A percentile compares a stretch with the other conserved stretches of the same genome.
Conservation (phyloP, 2,329 filamentous ascomycete species). For the Zymoseptoria tritici region DNA sequence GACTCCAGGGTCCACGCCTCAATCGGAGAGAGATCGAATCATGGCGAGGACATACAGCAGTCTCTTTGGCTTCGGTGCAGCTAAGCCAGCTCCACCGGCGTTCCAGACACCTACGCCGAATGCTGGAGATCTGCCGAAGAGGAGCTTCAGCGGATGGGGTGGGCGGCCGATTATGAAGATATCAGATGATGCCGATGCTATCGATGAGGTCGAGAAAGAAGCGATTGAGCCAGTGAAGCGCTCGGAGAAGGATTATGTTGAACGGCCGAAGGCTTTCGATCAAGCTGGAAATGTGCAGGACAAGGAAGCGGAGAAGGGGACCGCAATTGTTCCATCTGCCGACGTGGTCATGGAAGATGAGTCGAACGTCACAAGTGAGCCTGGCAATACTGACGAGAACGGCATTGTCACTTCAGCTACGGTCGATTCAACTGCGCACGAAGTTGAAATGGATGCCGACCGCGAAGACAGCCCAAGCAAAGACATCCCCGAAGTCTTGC, state of each 20-base stretch:
- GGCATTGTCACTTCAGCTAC: not conserved
- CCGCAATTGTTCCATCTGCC: not conserved
- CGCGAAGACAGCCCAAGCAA: not conserved
- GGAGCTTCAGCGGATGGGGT: not conserved
- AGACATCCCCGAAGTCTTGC: not conserved
- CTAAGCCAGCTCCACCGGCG: slow-evolving; percentile 17
- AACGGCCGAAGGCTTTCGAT: not conserved
- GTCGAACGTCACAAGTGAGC: not conserved
- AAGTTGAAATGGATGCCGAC: not conserved
- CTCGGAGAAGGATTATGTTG: not conserved
- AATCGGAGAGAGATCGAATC: slow-evolving; percentile 23
- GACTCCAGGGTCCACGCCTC: slow-evolving; percentile 13
- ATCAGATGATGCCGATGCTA: not conserved
- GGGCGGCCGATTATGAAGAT: not conserved
- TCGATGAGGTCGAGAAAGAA: not conserved
- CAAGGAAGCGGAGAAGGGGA: not conserved
- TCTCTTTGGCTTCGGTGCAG: slow-evolving; percentile 25
- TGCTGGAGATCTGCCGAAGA: not conserved
- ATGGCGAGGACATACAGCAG: slow-evolving; percentile 26
- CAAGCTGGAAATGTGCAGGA: not conserved
- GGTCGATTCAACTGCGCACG: not conserved
- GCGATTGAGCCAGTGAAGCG: not conserved
- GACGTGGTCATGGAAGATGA: not conserved
- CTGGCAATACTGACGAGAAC: not conserved
- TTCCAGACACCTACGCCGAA: slow-evolving; percentile 7